Base-by-base conservation (phyloP, 176 grass and related monocot species). In the Secale cereale region DNA sequence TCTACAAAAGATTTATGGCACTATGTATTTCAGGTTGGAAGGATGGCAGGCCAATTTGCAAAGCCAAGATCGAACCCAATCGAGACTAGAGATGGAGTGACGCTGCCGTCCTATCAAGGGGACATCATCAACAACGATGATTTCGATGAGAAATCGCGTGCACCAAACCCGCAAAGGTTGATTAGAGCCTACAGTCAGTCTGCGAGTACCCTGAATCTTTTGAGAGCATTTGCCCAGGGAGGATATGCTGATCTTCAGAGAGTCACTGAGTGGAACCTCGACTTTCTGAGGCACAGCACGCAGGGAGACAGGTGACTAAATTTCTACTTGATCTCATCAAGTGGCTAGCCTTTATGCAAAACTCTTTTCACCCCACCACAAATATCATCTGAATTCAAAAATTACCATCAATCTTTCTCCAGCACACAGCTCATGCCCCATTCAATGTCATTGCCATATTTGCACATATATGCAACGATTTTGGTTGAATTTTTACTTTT, bases 11-110 rank as follows among this genome's bases (percentile, higher is more conserved):
- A 56, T 39, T 31, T 50, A 4, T 31, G 56, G 70, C 76, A 62
- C 13, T 26, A 33, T 48, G 50, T 56, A 43, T 87, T 69, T 73
- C 79, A 89, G 90, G 90, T 92, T 78, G 90, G 90, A 65, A 89
- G 90, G 81, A 86, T 92, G 64, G 90, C 65, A 46, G 83, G 86
- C 31, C 86, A 92, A 59, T 92, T 92, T 74, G 90, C 87, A 35
- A 89, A 92, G 66, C 87, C 83, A 73, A 86, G 90, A 86, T 86
- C 87, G 3, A 89, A 39, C 75, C 80, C 78, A 71, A 57, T 56
- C 36, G 87, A 92, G 74, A 83, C 73, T 33, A 77, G 16, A 73
- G 82, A 89, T 60, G 87, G 90, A 46, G 70, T 89, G 22, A 86
- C 72, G 1, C 90, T 92, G 37, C 90, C 83, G 12, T 86, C 79